phyloP scores from a whole-genome alignment of 306 rosid species.

The Vigna nakashimae region DNA sequence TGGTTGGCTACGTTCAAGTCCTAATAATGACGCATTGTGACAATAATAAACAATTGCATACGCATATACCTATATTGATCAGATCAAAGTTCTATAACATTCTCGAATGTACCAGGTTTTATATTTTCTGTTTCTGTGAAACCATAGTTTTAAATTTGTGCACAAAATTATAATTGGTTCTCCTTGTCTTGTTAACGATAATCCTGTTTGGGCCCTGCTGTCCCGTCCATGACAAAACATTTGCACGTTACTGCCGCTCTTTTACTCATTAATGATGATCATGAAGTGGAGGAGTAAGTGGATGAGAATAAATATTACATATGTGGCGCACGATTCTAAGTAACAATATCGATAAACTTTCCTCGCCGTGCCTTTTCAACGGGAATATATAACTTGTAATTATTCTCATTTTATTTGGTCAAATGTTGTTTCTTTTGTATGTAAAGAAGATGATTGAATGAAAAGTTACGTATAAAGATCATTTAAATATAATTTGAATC shows the following conservation, averaged over 20 bases:
- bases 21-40: background rate
- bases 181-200: background rate
- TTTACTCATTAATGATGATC: background rate
- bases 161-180: constrained; percentile 33
- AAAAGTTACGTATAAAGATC: too few species aligned
- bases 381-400: background rate
- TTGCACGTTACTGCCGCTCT: background rate
- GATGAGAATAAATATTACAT: background rate
- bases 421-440: too few species aligned
- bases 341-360: too few species aligned
- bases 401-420: background rate
- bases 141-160: background rate
- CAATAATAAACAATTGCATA: background rate
- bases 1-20: background rate
- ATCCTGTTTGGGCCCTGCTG: background rate
- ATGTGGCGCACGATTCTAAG: background rate
- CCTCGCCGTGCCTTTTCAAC: background rate
- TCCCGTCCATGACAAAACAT: background rate
- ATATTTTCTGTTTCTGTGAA: background rate
- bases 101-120: constrained; percentile 40
- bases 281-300: background rate
- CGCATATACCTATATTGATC: background rate
- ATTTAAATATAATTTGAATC: too few species aligned
- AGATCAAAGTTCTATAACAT: constrained; percentile 25
- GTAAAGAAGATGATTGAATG: too few species aligned